These are phyloP conservation scores for Trichoderma orchidacearum DNA, from an alignment of 495 filamentous ascomycete species.

Conservation along the genomic window DNA sequence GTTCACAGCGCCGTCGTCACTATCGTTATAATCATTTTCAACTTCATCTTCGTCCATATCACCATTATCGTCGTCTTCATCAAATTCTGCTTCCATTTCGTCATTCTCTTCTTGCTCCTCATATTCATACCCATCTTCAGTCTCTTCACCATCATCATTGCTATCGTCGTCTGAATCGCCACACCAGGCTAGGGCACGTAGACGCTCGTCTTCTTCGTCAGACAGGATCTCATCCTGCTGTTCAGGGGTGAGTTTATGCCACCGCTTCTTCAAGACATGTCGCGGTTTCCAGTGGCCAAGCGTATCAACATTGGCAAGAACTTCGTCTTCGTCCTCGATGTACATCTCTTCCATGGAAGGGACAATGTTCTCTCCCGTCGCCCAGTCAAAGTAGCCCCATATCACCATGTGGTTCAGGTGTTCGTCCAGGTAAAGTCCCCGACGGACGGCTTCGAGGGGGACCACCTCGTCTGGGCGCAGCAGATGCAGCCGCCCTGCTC, in stretches of 20 bases:
- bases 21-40: no score
- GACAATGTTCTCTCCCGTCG: constrained; percentile 21
- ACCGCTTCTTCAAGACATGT: constrained; percentile 19
- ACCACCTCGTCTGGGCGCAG: constrained; percentile 43
- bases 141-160: neutral
- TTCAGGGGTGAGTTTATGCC: constrained; percentile 11
- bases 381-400: constrained; percentile 39
- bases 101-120: no score
- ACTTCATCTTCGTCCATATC: no score
- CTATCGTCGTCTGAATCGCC: neutral
- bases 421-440: constrained; percentile 29
- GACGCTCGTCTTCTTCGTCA: constrained; percentile 6
- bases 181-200: constrained; percentile 1
- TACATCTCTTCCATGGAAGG: constrained; percentile 28
- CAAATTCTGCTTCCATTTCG: no score
- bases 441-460: constrained; percentile 28
- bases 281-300: constrained; percentile 16
- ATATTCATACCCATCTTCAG: neutral
- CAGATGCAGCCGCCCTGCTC: constrained; percentile 23
- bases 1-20: neutral
- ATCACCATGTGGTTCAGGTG: constrained; percentile 34
- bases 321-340: constrained; percentile 25
- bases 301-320: constrained; percentile 5
- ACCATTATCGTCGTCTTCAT: no score
- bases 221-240: constrained; percentile 14